phyloP scores from a whole-genome alignment of 2,329 filamentous ascomycete species.

The Colletotrichum sp. region DNA sequence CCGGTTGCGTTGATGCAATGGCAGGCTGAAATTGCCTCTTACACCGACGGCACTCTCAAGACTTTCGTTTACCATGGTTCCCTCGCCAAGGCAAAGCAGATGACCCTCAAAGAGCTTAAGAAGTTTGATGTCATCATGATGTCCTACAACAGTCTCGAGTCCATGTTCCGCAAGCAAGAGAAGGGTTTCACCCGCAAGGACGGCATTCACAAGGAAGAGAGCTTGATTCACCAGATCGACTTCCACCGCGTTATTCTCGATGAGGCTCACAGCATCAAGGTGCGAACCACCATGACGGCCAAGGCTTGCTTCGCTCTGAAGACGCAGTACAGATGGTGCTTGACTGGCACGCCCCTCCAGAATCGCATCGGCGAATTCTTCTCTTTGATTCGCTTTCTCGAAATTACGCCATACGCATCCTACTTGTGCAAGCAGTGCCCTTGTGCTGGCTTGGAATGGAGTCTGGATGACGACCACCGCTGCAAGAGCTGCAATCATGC shows the following conservation, averaged over 20 bases:
- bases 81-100: constrained; percentile 80
- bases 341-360: constrained; percentile 93
- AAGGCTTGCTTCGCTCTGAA: constrained; percentile 94
- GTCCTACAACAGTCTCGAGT: constrained; percentile 92
- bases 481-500: constrained; percentile 68
- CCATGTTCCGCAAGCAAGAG: constrained; percentile 88
- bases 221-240: constrained; percentile 80
- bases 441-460: constrained; percentile 86
- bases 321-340: constrained; percentile 90
- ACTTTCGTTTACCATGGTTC: constrained; percentile 91
- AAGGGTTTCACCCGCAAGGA: constrained; percentile 87
- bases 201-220: constrained; percentile 79
- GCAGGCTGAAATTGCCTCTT: constrained; percentile 78
- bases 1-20: constrained; percentile 97
- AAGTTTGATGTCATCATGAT: constrained; percentile 95
- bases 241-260: constrained; percentile 95
- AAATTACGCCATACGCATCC: constrained; percentile 86
- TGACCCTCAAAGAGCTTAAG: constrained; percentile 76
- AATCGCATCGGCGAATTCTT: constrained; percentile 98
- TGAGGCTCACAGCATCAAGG: constrained; percentile 95
- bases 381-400: constrained; percentile 89
- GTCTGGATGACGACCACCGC: constrained; percentile 71
- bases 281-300: constrained; percentile 86
- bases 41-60: constrained; percentile 89
- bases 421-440: constrained; percentile 91